Evolutionary conservation across 495 filamentous ascomycete species (phyloP), one percentile per base, ranked within the genome.

Genomic region (Aspergillus leporis): DNA sequence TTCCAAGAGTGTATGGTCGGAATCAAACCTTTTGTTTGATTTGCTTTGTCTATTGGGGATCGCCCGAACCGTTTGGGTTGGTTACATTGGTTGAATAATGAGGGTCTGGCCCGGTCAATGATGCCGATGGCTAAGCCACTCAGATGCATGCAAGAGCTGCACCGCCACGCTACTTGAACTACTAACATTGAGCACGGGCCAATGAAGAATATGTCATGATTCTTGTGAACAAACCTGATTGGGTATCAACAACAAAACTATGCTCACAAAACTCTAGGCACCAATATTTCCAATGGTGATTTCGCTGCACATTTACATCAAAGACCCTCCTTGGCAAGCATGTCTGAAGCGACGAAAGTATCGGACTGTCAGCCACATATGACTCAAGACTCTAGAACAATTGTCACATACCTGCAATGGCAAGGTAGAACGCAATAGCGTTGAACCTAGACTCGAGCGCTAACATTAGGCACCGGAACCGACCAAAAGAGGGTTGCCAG

Each of bases 351-450:
- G 28, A 19, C 28, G 25, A 12, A 25, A 19, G 18, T 41, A 50
- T 36, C 16, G 18, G 2, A 18, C 51, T 13, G 55, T 53, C 48
- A 61, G 51, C 30, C 47, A 46, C 45, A 54, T 14, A 22, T 47
- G 51, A 23, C 21, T 47, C 48, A 23, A 38, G n/a, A 9, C 12
- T 31, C 50, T 28, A 21, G 49, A 45, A 28, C 22, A 8, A 25
- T 19, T 19, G 49, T 51, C n/a, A 64, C 82, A 65, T 77, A 88
- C 87, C 87, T 55, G 87, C 87, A 70, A 97, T 94, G 64, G 89
- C 89, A 30, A 96, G 84, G 67, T 98, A 98, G 66, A 98, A 96
- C 0, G 93, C 93, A 63, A 97, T 87, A 4, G 93, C 93, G 66
- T 98, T 98, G 76, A 98, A 97, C 31, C 90, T 95, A 38, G 25